phyloP scores from a whole-genome alignment of 2,329 filamentous ascomycete genomes.

The Proliferodiscus dingleyae region DNA sequence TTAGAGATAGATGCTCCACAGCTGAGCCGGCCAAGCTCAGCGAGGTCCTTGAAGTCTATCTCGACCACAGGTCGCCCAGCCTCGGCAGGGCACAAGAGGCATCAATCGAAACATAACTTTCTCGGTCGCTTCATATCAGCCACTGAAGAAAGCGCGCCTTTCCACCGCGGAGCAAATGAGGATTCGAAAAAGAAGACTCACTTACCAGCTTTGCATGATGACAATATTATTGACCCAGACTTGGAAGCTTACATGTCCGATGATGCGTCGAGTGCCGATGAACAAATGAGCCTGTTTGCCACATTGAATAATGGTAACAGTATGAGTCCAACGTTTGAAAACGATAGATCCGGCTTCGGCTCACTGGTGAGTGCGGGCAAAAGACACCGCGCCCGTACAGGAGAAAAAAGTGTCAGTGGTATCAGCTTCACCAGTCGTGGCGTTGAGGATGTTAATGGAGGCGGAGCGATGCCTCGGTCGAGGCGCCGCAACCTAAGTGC shows the following conservation, averaged over 20 bases:
- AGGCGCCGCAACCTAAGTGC: slow-evolving; percentile 80
- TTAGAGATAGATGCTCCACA: slow-evolving; percentile 85
- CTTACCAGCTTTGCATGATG: slow-evolving; percentile 91
- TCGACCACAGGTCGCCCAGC: slow-evolving; percentile 61
- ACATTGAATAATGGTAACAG: slow-evolving; percentile 63
- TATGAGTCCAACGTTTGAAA: slow-evolving; percentile 62
- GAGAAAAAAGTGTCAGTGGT: slow-evolving; percentile 70
- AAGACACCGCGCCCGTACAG: slow-evolving; percentile 66
- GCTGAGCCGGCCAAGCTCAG: slow-evolving; percentile 86
- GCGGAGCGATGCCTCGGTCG: slow-evolving; percentile 55
- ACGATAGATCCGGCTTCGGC: slow-evolving; percentile 66
- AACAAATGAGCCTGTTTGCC: slow-evolving; percentile 82
- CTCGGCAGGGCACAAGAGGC: slow-evolving; percentile 75
- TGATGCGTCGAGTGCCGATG: slow-evolving; percentile 84
- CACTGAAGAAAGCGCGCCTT: slow-evolving; percentile 79
- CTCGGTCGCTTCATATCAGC: slow-evolving; percentile 68
- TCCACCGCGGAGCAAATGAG: slow-evolving; percentile 70
- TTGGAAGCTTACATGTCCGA: slow-evolving; percentile 94
- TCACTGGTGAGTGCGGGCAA: slow-evolving; percentile 68
- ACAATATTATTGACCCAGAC: slow-evolving; percentile 97
- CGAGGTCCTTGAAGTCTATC: slow-evolving; percentile 76
- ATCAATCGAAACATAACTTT: slow-evolving; percentile 83
- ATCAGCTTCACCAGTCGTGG: slow-evolving; percentile 64
- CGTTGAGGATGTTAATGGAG: slow-evolving; percentile 56
- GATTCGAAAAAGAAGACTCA: slow-evolving; percentile 60